Evolutionary conservation across 2,329 filamentous ascomycete species (phyloP), one percentile per base, ranked within the genome.

Genomic region (Cytospora paraplurivora): DNA sequence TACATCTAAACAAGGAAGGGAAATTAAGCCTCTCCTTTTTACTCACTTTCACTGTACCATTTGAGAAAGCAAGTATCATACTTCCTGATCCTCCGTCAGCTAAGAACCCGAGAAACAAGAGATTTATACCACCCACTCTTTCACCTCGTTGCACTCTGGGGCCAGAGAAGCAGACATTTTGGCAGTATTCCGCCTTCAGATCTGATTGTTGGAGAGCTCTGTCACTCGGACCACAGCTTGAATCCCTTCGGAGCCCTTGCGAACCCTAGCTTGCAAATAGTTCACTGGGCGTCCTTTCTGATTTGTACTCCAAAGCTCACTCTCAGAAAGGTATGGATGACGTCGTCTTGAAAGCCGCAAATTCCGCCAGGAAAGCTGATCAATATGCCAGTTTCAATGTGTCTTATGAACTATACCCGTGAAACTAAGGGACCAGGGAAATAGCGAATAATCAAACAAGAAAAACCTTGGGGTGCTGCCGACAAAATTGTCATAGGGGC

Each of bases 31-130:
- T 27, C 32, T 27, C 50, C 68, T 17, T 66, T 64, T 62, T 63
- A 76, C 89, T 64, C 82, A 97, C 95, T 98, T 78, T 99, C 95
- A 74, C 93, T 97, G 77, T 99, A 99, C 95, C 95, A 99, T 79
- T 97, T 98, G 68, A 99, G 81, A 75, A 99, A 99, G 79, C 95
- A 99, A 59, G 90, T 93, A 76, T 99, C 95, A 75, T 99, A 99
- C 71, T 66, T 64, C 35, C 64, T 66, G 12, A 89, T 91, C 75
- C 93, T 97, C 66, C 3, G 15, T 55, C 32, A 19, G 7, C 15
- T 3, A 13, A 19, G 4, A 3, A n/a, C 5, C 11, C 1, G 19
- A 21, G 12, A n/a, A 11, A 47, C 1, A 15, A 8, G 7, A 1
- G n/a, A 47, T n/a, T 17, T 7, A 6, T 4, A 7, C 5, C 7